Evolutionary conservation across 148 eudicot genomes (phyloP).

Genomic region (Dianthus caryophyllus): DNA sequence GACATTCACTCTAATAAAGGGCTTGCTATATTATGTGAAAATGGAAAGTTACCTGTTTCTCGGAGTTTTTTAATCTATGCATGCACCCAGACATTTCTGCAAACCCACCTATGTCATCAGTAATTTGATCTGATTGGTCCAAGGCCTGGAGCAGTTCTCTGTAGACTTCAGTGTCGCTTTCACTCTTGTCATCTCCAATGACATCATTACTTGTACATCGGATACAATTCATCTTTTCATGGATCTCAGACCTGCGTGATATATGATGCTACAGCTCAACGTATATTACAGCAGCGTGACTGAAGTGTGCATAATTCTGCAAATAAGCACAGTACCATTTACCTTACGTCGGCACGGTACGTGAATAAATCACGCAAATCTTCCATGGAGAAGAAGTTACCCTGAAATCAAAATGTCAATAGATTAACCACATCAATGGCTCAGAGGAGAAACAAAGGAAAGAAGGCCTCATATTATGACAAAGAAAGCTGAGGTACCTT

Average conservation of each 20-base stretch:
- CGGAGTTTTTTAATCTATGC: constrained; percentile 53
- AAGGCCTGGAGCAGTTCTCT: constrained; percentile 25
- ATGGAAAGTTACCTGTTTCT: constrained; percentile 62
- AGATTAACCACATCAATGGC: constrained; percentile 4
- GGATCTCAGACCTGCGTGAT: constrained; percentile 77
- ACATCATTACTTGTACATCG: constrained; percentile 50
- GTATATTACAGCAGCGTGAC: constrained; percentile 4
- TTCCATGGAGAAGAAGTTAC: constrained; percentile 76
- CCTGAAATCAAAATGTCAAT: constrained; percentile 41
- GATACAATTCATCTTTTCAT: constrained; percentile 82
- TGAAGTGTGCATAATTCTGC: constrained; percentile 8
- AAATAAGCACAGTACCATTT: constrained; percentile 16
- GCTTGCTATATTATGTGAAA: not conserved
- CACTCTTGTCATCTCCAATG: constrained; percentile 23
- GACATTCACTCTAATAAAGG: not conserved
- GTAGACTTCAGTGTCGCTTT: constrained; percentile 20
- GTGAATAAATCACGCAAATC: constrained; percentile 91
- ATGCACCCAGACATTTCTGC: constrained; percentile 85
- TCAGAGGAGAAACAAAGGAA: constrained; percentile 24
- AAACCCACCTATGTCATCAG: constrained; percentile 89
- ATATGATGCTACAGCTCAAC: not conserved
- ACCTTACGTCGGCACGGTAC: constrained; percentile 65
- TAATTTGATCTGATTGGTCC: constrained; percentile 36
- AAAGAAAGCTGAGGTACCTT: constrained; percentile 30
- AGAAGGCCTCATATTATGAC: not conserved